Conservation (phyloP, 2,329 filamentous ascomycete species). For the Exophiala alcalophila region DNA sequence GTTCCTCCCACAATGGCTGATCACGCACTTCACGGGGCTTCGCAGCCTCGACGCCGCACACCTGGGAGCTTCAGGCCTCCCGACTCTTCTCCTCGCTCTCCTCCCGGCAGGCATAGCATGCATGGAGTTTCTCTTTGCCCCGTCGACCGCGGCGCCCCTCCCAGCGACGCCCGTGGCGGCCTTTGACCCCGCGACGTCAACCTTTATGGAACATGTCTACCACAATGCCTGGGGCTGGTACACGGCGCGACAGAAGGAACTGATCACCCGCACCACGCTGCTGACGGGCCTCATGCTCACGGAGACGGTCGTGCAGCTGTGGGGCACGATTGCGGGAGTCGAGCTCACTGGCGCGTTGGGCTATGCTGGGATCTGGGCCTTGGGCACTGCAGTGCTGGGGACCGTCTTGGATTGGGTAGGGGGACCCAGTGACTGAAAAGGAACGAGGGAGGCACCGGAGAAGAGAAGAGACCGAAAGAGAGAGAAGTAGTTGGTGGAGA, state of each 20-base stretch:
- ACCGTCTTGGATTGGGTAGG: conserved; percentile 53
- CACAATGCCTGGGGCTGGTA: conserved; percentile 59
- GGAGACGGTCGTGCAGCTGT: conserved; percentile 64
- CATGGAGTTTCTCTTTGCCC: conserved; percentile 70
- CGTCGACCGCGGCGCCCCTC: conserved; percentile 50
- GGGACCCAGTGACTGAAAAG: conserved; percentile 35
- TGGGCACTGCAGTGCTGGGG: conserved; percentile 61
- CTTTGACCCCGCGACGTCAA: conserved; percentile 65
- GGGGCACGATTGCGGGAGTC: conserved; percentile 65
- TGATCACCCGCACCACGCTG: conserved; percentile 60
- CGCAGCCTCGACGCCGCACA: conserved; percentile 67
- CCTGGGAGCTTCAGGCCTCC: conserved; percentile 54
- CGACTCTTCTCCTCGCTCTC: conserved; percentile 50
- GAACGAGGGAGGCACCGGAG: too few relatives aligned
- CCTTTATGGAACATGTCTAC: conserved; percentile 65
- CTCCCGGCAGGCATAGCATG: conserved; percentile 70
- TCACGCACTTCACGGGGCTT: conserved; percentile 71
- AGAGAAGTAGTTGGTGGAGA: too few relatives aligned
- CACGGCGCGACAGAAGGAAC: conserved; percentile 58
- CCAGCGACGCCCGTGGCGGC: conserved; percentile 29
- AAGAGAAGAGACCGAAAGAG: too few relatives aligned
- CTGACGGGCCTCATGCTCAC: conserved; percentile 46
- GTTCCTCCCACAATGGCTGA: conserved; percentile 68
- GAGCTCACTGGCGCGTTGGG: conserved; percentile 66
- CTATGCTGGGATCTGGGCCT: conserved; percentile 74